Percentiles rank a stretch among this genome's conserved stretches.
Conservation (phyloP, 768 basidiomycete species). For the Mrakia hoshinonis region DNA sequence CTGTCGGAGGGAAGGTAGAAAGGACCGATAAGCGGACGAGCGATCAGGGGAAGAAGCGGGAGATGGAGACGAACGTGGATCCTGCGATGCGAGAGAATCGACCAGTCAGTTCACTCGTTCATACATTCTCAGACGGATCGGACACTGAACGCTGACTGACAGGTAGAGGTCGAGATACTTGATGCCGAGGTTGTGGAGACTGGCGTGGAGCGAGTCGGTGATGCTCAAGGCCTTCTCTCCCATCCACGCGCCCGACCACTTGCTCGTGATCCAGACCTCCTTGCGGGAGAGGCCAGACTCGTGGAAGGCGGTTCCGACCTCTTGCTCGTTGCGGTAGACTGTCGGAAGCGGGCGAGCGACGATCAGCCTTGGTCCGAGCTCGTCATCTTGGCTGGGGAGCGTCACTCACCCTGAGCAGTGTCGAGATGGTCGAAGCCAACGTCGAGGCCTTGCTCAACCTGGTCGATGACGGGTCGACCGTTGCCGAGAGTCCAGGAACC, state of each 20-base stretch:
- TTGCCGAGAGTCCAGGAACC: constrained; percentile 27
- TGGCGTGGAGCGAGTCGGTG: constrained; percentile 5
- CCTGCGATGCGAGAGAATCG: not conserved
- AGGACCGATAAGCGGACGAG: not conserved
- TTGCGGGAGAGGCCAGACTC: constrained; percentile 41
- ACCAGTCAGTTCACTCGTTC: not conserved
- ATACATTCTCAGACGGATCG: no score
- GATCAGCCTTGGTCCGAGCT: not conserved
- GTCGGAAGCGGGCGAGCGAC: not conserved
- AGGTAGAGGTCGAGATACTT: constrained; percentile 59
- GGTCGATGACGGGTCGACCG: constrained; percentile 18
- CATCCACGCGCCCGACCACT: constrained; percentile 28
- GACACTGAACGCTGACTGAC: not conserved
- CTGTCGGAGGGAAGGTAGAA: constrained; percentile 52
- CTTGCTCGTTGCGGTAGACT: constrained; percentile 45
- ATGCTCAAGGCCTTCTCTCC: constrained; percentile 15
- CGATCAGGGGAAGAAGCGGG: not conserved
- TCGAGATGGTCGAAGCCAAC: constrained; percentile 48
- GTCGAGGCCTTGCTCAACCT: constrained; percentile 24
- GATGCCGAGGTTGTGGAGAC: constrained; percentile 50
- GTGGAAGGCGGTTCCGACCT: constrained; percentile 42
- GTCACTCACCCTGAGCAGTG: constrained; percentile 47
- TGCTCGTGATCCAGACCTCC: constrained; percentile 37
- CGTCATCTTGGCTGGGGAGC: not conserved
- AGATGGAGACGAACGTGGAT: not conserved